These are phyloP conservation scores for Pseudocercospora crystallina DNA, from an alignment of 2,329 filamentous ascomycete species.

Conservation along the genomic window DNA sequence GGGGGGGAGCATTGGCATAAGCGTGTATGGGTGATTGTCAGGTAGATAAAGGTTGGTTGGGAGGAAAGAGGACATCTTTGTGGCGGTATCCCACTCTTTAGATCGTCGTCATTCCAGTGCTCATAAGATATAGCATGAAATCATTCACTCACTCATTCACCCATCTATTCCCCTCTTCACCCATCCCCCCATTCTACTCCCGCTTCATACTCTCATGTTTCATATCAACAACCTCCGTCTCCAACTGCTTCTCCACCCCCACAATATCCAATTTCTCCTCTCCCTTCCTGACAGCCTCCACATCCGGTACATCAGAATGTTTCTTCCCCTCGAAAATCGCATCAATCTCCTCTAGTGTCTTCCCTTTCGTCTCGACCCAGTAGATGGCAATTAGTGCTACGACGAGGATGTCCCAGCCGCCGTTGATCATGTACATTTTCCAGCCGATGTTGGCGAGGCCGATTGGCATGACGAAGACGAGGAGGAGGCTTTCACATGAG, in stretches of 20 bases:
- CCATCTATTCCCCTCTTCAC: too few species aligned
- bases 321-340: slow-evolving; percentile 33
- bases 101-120: too few species aligned
- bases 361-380: slow-evolving; percentile 33
- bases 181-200: too few species aligned
- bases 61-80: too few species aligned
- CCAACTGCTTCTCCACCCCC: slow-evolving; percentile 22
- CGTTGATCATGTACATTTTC: slow-evolving; percentile 46
- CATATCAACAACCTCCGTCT: slow-evolving; percentile 15
- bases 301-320: slow-evolving; percentile 27
- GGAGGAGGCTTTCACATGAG: slow-evolving; percentile 37
- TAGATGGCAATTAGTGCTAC: slow-evolving; percentile 37
- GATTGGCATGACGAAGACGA: slow-evolving; percentile 50
- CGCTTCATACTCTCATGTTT: slow-evolving; percentile 10
- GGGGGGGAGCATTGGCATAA: too few species aligned
- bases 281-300: slow-evolving; percentile 23
- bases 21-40: too few species aligned
- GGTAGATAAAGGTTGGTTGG: too few species aligned
- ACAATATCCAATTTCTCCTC: slow-evolving; percentile 21
- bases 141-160: too few species aligned
- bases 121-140: too few species aligned
- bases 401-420: slow-evolving; percentile 42
- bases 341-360: slow-evolving; percentile 34
- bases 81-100: too few species aligned
- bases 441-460: slow-evolving; percentile 56